Base-by-base conservation (phyloP, 2,329 filamentous ascomycete species). In the Trichoderma afroharzianum region DNA sequence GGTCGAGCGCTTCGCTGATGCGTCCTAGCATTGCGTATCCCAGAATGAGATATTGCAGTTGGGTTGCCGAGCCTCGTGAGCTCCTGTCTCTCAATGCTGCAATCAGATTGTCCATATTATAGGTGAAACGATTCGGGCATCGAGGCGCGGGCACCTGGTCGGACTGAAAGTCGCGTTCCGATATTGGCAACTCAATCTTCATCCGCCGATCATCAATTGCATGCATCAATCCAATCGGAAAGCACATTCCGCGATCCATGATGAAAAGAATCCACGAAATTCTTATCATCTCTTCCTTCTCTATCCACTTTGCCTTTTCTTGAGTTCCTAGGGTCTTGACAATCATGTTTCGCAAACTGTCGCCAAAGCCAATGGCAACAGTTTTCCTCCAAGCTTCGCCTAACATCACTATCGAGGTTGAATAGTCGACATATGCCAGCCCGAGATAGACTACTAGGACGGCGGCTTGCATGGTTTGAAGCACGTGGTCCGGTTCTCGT, bases 321-420 rank as follows among this genome's bases (percentile, higher is more conserved):
- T 63, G 57, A 11, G 69, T 43, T 1, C 72, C 68, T 11, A 77
- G 70, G 3, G 72, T 71, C 24, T 64, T 67, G 2, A 73, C 71
- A 21, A 59, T 63, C 24, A 47, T 36, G 4, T 68, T 58, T 12
- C 59, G 62, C 14, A 33, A 26, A 2, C 62, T 59, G 26, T 75
- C 74, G 11, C 70, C 61, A 6, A 74, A 72, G 39, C 75, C 76
- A 9, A 72, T 72, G 11, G 72, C 72, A 18, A 75, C 75, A 6
- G 75, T 74, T 55, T 75, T 76, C 18, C 76, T 73, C 76, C 77
- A 78, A 3, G 75, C 76, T 30, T 77, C 74, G 5, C 74, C 74
- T 1, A 77, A 73, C 18, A 76, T 36, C 9, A 76, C 57, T 72
- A 75, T 75, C 3, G 74, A 70, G 4, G 70, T 62, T 1, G 75